These are phyloP conservation scores for Tinospora cordifolia DNA, from an alignment of 164 flowering plant species.

Conservation along the genomic window DNA sequence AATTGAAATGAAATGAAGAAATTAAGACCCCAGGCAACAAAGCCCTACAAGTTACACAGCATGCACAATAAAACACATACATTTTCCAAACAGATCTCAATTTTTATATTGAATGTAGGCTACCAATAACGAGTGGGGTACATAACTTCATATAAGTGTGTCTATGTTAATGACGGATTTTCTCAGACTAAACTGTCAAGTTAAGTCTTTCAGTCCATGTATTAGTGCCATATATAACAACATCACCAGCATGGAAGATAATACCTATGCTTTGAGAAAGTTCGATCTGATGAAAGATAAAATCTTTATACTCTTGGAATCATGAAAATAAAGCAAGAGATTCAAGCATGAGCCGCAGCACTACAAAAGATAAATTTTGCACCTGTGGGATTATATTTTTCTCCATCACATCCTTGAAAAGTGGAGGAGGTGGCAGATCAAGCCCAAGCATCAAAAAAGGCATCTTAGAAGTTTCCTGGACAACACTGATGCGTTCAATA, in stretches of 20 bases:
- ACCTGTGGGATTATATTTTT: conserved; percentile 99
- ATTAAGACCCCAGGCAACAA: neutral
- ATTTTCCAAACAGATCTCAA: too few species aligned
- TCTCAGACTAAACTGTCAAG: neutral
- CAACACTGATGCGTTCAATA: conserved; percentile 23
- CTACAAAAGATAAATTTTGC: neutral
- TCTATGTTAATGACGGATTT: neutral
- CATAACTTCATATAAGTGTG: too few species aligned
- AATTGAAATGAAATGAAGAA: neutral
- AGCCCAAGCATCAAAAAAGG: conserved; percentile 96
- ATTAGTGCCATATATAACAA: neutral
- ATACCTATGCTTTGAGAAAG: neutral
- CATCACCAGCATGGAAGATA: neutral
- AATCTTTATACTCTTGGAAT: neutral
- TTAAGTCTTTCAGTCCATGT: neutral
- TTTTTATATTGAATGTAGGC: too few species aligned
- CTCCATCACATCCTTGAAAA: conserved; percentile 93
- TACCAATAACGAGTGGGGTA: too few species aligned
- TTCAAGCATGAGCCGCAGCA: neutral
- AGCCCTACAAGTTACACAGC: neutral
- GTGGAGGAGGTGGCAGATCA: conserved; percentile 97
- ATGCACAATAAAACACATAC: neutral
- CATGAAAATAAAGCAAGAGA: neutral
- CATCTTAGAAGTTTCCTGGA: conserved; percentile 60
- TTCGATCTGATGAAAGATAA: neutral